These are phyloP conservation scores for Artemisia argyi DNA, from an alignment of 129 eudicot genomes.

Conservation along the genomic window DNA sequence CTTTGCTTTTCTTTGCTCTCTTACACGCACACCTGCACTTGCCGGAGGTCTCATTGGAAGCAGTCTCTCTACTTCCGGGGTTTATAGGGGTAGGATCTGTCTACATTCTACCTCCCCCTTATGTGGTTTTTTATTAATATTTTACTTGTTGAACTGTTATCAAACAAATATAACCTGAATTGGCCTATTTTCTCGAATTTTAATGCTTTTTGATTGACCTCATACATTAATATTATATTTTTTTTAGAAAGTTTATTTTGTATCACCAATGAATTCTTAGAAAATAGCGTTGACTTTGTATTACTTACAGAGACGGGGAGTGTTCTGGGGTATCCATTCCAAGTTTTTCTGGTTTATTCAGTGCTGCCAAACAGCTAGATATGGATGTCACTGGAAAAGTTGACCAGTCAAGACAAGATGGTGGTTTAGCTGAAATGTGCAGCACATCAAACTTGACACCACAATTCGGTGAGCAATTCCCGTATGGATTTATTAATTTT, in stretches of 20 bases:
- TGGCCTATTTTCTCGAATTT: not conserved
- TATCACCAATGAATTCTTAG: not conserved
- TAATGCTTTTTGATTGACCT: not conserved
- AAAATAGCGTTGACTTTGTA: conserved; percentile 12
- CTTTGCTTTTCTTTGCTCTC: no score
- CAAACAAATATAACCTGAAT: not conserved
- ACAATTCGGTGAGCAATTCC: conserved; percentile 58
- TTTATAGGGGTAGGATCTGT: no score
- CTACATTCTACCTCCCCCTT: no score
- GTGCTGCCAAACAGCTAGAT: conserved; percentile 42
- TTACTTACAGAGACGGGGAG: conserved; percentile 47
- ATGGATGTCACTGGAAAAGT: conserved; percentile 47
- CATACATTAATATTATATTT: not conserved
- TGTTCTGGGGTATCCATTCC: conserved; percentile 62
- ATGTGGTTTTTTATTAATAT: no score
- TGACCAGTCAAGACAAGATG: conserved; percentile 48
- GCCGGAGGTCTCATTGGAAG: no score
- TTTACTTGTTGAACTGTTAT: no score
- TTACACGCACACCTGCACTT: no score
- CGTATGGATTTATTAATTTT: conserved; percentile 44
- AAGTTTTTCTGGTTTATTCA: conserved; percentile 46
- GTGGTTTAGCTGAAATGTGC: conserved; percentile 53
- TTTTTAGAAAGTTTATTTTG: not conserved
- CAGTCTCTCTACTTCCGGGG: no score
- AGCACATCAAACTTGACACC: conserved; percentile 53